A percentile compares a stretch with the other conserved stretches of the same genome.
Conservation (phyloP, 257 asterid genomes). For the Capsicum baccatum region DNA sequence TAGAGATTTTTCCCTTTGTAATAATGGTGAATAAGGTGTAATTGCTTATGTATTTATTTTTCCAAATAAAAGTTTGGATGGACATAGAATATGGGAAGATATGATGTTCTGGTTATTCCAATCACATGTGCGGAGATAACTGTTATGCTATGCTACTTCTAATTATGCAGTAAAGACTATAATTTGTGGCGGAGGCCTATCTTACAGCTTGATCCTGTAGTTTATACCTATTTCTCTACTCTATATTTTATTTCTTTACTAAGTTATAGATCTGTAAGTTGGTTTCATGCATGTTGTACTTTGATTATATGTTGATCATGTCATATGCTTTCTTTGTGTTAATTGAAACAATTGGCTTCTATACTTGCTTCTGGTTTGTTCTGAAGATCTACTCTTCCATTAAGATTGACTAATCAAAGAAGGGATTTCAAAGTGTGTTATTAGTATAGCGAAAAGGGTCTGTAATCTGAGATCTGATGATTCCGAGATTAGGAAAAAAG, state of each 20-base stretch:
- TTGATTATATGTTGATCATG: constrained; percentile 84
- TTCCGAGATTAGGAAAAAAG: constrained; percentile 25
- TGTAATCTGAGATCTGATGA: background rate
- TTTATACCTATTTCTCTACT: constrained; percentile 81
- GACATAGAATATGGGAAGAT: background rate
- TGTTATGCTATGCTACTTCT: constrained; percentile 88
- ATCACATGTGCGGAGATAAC: constrained; percentile 81
- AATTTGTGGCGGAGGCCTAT: constrained; percentile 98
- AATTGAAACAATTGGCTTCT: constrained; percentile 89
- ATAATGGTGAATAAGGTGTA: constrained; percentile 2
- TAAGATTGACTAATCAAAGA: constrained; percentile 67
- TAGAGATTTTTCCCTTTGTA: background rate
- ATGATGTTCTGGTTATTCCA: background rate
- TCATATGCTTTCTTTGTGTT: constrained; percentile 84
- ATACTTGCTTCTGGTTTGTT: constrained; percentile 91
- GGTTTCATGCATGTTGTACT: constrained; percentile 83
- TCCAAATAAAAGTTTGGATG: background rate
- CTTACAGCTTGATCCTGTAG: constrained; percentile 88
- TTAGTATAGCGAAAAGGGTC: constrained; percentile 25
- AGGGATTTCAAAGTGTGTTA: constrained; percentile 8
- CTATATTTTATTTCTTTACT: constrained; percentile 88
- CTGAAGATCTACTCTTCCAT: constrained; percentile 84
- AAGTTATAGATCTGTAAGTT: constrained; percentile 81
- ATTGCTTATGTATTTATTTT: background rate
- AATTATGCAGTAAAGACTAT: constrained; percentile 88